Conservation (phyloP, 805 yeast species). For the Suhomyces prunicola region DNA sequence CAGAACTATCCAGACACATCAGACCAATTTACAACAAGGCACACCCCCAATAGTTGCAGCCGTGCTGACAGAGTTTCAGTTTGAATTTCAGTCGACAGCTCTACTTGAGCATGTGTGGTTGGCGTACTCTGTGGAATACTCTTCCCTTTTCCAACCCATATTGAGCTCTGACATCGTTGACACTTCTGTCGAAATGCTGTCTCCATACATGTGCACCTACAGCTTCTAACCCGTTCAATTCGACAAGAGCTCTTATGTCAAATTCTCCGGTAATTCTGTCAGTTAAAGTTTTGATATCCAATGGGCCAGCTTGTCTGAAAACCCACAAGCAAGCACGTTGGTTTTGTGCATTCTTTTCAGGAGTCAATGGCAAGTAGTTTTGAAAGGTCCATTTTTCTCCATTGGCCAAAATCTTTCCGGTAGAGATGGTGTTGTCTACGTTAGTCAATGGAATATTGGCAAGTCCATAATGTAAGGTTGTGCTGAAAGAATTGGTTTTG, state of each 20-base stretch:
- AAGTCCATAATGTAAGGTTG: conserved; percentile 76
- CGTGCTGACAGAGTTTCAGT: not conserved
- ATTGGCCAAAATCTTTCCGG: conserved; percentile 35
- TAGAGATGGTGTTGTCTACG: conserved; percentile 54
- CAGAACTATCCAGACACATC: not conserved
- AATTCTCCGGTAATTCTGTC: conserved; percentile 34
- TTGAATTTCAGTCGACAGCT: not conserved
- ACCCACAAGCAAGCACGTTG: conserved; percentile 92
- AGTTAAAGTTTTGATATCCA: conserved; percentile 11
- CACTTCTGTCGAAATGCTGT: conserved; percentile 74
- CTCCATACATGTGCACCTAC: conserved; percentile 95
- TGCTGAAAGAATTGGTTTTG: conserved; percentile 60
- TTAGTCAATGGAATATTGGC: conserved; percentile 60
- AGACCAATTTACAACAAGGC: not conserved
- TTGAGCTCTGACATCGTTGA: conserved; percentile 60
- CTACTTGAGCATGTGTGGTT: not conserved
- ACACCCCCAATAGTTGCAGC: not conserved
- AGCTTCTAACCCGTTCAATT: conserved; percentile 54
- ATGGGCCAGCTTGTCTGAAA: conserved; percentile 57
- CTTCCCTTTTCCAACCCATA: conserved; percentile 75
- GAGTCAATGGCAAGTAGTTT: conserved; percentile 76
- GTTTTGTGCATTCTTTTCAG: conserved; percentile 80
- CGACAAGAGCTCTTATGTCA: conserved; percentile 68
- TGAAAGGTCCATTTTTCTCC: conserved; percentile 38
- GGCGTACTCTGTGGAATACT: conserved; percentile 62